A percentile compares a stretch with the other conserved stretches of the same genome.
Evolutionary conservation across 352 stramenopile genomes (phyloP).

Genomic region (Salisapilia sapeloensis): DNA sequence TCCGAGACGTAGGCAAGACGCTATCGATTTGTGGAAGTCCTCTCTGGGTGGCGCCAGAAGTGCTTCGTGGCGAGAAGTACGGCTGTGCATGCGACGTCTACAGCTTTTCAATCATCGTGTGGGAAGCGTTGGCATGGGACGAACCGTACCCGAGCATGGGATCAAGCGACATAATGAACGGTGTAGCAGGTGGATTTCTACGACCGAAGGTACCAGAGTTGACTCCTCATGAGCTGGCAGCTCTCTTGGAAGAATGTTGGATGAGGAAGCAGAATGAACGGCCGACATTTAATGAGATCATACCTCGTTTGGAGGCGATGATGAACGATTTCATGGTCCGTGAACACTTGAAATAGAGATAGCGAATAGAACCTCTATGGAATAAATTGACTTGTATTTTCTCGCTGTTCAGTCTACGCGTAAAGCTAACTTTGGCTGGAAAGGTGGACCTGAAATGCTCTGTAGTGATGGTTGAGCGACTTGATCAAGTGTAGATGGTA

Average conservation of each 20-base stretch:
- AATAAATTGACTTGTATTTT: not conserved
- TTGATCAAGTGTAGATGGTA: slow-evolving; percentile 65
- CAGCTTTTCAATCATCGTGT: slow-evolving; percentile 85
- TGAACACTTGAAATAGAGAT: too few relatives aligned
- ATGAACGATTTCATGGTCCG: slow-evolving; percentile 52
- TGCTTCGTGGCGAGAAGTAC: slow-evolving; percentile 71
- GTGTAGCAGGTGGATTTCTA: slow-evolving; percentile 54
- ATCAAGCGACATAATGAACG: slow-evolving; percentile 78
- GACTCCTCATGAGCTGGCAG: slow-evolving; percentile 27
- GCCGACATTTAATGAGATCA: slow-evolving; percentile 66
- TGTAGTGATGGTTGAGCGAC: slow-evolving; percentile 81
- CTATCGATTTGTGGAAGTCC: slow-evolving; percentile 75
- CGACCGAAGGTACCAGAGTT: slow-evolving; percentile 49
- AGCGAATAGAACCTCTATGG: too few relatives aligned
- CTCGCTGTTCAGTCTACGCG: slow-evolving; percentile 1
- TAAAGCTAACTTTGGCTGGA: too few relatives aligned
- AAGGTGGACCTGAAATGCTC: slow-evolving; percentile 41
- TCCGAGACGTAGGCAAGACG: slow-evolving; percentile 73
- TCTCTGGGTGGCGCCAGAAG: slow-evolving; percentile 66
- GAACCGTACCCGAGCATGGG: slow-evolving; percentile 66
- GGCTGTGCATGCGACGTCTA: slow-evolving; percentile 69
- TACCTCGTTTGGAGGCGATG: slow-evolving; percentile 68
- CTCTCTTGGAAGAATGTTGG: slow-evolving; percentile 65
- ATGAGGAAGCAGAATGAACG: slow-evolving; percentile 72
- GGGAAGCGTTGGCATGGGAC: slow-evolving; percentile 58